Evolutionary conservation across 2,329 filamentous ascomycete genomes (phyloP).

Genomic region (Aureobasidium sp.): DNA sequence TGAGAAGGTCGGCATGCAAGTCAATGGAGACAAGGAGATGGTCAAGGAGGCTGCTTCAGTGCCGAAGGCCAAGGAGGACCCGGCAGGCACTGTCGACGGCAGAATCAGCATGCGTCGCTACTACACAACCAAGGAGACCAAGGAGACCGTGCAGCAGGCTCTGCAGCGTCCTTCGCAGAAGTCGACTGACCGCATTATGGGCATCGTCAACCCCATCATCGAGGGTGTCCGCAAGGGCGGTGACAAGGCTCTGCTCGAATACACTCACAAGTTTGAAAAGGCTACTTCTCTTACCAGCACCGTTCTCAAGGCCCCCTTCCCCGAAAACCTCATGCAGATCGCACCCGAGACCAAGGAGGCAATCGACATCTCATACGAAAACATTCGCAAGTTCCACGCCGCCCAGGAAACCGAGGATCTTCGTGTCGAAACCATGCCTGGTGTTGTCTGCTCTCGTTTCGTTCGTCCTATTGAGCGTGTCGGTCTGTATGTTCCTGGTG

Average conservation of each 20-base stretch:
- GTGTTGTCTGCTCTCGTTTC: constrained; percentile 90
- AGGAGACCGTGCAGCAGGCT: constrained; percentile 61
- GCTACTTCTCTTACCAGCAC: constrained; percentile 84
- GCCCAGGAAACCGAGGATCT: constrained; percentile 83
- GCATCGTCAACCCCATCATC: constrained; percentile 86
- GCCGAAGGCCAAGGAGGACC: constrained; percentile 47
- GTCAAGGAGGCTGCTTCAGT: constrained; percentile 47
- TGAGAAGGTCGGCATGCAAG: constrained; percentile 64
- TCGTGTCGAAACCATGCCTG: constrained; percentile 93
- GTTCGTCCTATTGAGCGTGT: constrained; percentile 87
- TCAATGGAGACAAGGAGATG: constrained; percentile 33
- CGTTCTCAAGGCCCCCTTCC: constrained; percentile 84
- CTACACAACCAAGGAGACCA: constrained; percentile 57
- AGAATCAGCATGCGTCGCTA: constrained; percentile 80
- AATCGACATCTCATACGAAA: constrained; percentile 91
- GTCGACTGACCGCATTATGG: constrained; percentile 88
- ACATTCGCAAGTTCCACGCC: constrained; percentile 88
- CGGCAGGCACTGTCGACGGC: constrained; percentile 42
- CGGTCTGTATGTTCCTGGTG: constrained; percentile 92
- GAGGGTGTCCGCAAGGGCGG: constrained; percentile 76
- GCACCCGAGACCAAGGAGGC: constrained; percentile 76
- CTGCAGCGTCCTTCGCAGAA: constrained; percentile 87
- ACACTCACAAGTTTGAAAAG: constrained; percentile 97
- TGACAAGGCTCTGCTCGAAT: constrained; percentile 81
- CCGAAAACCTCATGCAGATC: constrained; percentile 76